Percentiles rank a stretch among this genome's conserved stretches.
These are phyloP conservation scores for Mycena rebaudengoi DNA, from an alignment of 768 basidiomycete species.

Conservation along the genomic window DNA sequence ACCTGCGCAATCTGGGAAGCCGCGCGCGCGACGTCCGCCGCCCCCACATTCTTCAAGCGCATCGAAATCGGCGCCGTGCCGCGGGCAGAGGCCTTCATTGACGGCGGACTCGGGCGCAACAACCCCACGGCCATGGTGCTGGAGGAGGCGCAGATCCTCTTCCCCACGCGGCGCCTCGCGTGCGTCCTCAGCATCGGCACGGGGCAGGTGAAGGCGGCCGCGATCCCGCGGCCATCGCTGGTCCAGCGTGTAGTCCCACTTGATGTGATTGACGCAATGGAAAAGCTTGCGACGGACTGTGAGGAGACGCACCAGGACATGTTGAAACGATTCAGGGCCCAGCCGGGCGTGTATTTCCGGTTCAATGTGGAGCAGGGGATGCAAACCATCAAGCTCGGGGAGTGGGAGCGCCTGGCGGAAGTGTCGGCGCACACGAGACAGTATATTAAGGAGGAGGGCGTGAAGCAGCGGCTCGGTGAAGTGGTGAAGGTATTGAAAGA, in stretches of 20 bases:
- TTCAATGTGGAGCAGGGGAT: neutral
- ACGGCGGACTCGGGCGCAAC: neutral
- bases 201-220: neutral
- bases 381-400: neutral
- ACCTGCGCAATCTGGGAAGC: conserved; percentile 39
- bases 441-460: too few species aligned
- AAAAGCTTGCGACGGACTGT: neutral
- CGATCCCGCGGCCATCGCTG: neutral
- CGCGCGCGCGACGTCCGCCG: conserved; percentile 39
- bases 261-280: neutral
- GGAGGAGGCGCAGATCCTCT: neutral
- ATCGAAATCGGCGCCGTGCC: conserved; percentile 17
- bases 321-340: neutral
- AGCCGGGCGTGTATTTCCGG: neutral
- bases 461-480: too few species aligned
- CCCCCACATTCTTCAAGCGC: conserved; percentile 33
- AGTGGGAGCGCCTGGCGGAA: too few species aligned
- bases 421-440: too few species aligned
- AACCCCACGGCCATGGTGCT: neutral
- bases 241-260: neutral
- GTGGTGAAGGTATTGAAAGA: too few species aligned
- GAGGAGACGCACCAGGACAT: neutral
- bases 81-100: neutral
- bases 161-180: neutral
- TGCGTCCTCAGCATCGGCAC: neutral